Evolutionary conservation across 345 rosid genomes (phyloP).

Genomic region (Salix koriyanagi): DNA sequence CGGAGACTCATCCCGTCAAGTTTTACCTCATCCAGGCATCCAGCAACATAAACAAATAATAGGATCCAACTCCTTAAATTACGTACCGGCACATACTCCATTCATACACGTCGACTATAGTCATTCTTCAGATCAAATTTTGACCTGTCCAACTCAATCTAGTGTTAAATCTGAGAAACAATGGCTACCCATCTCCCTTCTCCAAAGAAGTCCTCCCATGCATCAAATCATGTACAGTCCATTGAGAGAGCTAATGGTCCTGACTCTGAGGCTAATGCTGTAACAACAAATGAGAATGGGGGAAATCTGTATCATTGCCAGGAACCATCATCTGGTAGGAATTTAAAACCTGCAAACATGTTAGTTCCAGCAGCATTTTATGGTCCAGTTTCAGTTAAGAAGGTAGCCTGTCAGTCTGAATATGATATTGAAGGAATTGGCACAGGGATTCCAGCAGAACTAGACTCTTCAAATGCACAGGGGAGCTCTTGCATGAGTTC

Average conservation of each 20-base stretch:
- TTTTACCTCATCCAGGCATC: constrained; percentile 22
- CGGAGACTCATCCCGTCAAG: constrained; percentile 28
- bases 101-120: constrained; percentile 26
- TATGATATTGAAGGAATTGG: constrained; percentile 37
- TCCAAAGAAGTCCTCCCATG: constrained; percentile 48
- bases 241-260: constrained; percentile 40
- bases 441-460: constrained; percentile 32
- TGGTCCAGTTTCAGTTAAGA: constrained; percentile 40
- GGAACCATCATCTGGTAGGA: constrained; percentile 26
- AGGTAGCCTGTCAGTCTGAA: constrained; percentile 31
- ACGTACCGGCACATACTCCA: constrained; percentile 18
- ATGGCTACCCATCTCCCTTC: constrained; percentile 38
- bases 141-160: constrained; percentile 46
- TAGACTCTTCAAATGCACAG: constrained; percentile 47
- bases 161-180: constrained; percentile 48
- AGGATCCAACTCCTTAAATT: constrained; percentile 29
- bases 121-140: constrained; percentile 45
- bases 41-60: constrained; percentile 20
- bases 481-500: constrained; percentile 64
- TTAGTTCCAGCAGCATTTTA: constrained; percentile 34
- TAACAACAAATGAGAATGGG: constrained; percentile 26
- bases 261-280: constrained; percentile 31
- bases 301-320: constrained; percentile 25
- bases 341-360: constrained; percentile 29
- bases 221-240: constrained; percentile 54